Evolutionary conservation across 371 early-diverging fungal genomes (phyloP).

Genomic region (Saksenaea vasiformis): DNA sequence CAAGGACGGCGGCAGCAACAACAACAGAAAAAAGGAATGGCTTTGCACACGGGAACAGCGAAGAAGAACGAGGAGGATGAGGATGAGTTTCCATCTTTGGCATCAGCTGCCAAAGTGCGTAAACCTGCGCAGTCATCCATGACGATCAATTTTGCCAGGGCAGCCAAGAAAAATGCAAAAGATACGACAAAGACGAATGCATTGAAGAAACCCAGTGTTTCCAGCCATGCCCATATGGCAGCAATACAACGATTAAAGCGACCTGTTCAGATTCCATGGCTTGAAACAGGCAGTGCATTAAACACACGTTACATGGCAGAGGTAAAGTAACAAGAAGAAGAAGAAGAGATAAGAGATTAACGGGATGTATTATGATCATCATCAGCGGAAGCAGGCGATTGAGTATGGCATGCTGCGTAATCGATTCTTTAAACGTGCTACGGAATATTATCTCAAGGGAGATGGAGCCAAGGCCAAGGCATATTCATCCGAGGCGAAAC

Average conservation of each 20-base stretch:
- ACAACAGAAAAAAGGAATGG: no score
- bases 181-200: slow-evolving; percentile 12
- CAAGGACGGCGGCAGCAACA: background rate
- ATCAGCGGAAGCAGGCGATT: slow-evolving; percentile 53
- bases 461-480: slow-evolving; percentile 57
- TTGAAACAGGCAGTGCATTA: slow-evolving; percentile 53
- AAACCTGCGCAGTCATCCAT: background rate
- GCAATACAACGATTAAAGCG: slow-evolving; percentile 25
- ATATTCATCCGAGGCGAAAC: slow-evolving; percentile 57
- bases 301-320: slow-evolving; percentile 49
- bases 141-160: slow-evolving; percentile 36
- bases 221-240: background rate
- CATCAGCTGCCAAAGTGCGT: slow-evolving; percentile 19
- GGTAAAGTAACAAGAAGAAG: slow-evolving; percentile 18
- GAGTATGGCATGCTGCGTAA: slow-evolving; percentile 59
- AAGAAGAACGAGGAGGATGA: slow-evolving; percentile 5
- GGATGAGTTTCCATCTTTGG: slow-evolving; percentile 45
- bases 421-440: slow-evolving; percentile 58
- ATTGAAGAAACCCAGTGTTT: background rate
- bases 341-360: slow-evolving; percentile 7
- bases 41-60: background rate
- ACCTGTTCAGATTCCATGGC: slow-evolving; percentile 58
- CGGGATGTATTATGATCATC: background rate
- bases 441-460: slow-evolving; percentile 56
- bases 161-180: slow-evolving; percentile 36